Evolutionary conservation across 108 stramenopile genomes (phyloP).

Genomic region (Pseudonitzschia multistriata): DNA sequence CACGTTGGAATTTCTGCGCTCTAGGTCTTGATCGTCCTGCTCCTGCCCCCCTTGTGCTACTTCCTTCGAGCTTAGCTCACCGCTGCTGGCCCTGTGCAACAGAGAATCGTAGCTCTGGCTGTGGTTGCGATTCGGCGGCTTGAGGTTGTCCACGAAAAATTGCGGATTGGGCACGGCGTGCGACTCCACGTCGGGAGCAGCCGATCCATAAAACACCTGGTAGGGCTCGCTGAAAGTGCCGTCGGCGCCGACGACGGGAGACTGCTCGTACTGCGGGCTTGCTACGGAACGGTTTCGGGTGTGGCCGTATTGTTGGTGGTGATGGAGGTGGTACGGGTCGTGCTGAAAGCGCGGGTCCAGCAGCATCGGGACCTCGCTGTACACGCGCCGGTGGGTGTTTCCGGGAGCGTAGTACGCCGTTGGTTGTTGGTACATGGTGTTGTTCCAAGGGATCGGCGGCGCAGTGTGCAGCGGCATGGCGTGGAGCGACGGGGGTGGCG

Average conservation of each 20-base stretch:
- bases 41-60: not conserved
- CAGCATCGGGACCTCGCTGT: not conserved
- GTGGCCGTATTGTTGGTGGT: constrained; percentile 1
- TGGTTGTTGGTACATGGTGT: not conserved
- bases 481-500: not conserved
- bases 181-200: not conserved
- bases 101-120: constrained; percentile 7
- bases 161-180: not conserved
- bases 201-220: not conserved
- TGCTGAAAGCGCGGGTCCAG: not conserved
- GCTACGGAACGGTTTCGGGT: not conserved
- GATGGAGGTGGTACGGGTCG: not conserved
- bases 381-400: not conserved
- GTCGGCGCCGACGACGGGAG: not conserved
- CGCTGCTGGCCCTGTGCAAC: not conserved
- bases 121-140: not conserved
- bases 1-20: constrained; percentile 10
- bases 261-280: not conserved
- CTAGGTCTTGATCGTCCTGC: not conserved
- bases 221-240: not conserved
- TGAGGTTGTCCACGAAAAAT: not conserved
- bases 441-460: not conserved
- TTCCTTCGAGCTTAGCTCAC: not conserved
- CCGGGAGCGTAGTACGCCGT: constrained; percentile 3
- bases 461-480: not conserved